Base-by-base conservation (phyloP, 768 basidiomycete species). In the Agrocybe chaxingu region DNA sequence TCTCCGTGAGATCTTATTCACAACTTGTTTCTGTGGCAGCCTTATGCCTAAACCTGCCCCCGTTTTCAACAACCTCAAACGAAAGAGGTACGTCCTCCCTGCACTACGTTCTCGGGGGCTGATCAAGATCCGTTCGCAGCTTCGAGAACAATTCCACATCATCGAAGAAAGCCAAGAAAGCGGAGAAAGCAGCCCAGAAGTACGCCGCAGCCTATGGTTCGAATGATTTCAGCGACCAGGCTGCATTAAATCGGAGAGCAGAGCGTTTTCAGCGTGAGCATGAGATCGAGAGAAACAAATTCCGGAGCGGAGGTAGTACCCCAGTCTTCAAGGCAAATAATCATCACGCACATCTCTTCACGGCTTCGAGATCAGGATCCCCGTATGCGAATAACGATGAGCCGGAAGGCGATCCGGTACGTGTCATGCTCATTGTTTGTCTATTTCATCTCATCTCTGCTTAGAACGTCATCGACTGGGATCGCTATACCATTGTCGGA, bases 401-500 rank as follows among this genome's bases (percentile, higher is more conserved):
- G 55, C 86, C 87, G 12, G 87, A 87, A 64, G 82, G 76, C 48
- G 81, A 86, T 63, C 80, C 84, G 51, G 87, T 90, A 61, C 38
- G 85, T 75, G 16, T 37, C 42, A 42, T 33, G 0, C 6, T 19
- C n/a, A 30, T 43, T 35, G 19, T 38, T 10, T 18, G 53, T 47
- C 34, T 32, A 10, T 41, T 39, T n/a, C 31, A 18, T 51, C 33
- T 39, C 11, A 30, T 19, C 19, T 48, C 42, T 40, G 36, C 39
- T 43, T 50, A 98, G 96, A 96, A 95, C 60, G 94, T 96, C 7
- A 86, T 93, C 47, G 87, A 95, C 64, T 99, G 97, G 97, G 97
- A 99, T 72, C 84, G 84, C 51, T 79, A 85, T 68, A 98, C 95
- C 6, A 98, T 99, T 60, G 92, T 96, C 49, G 97, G 97, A 44